Conservation (phyloP, 164 flowering plant species). For the Protea cynaroides region DNA sequence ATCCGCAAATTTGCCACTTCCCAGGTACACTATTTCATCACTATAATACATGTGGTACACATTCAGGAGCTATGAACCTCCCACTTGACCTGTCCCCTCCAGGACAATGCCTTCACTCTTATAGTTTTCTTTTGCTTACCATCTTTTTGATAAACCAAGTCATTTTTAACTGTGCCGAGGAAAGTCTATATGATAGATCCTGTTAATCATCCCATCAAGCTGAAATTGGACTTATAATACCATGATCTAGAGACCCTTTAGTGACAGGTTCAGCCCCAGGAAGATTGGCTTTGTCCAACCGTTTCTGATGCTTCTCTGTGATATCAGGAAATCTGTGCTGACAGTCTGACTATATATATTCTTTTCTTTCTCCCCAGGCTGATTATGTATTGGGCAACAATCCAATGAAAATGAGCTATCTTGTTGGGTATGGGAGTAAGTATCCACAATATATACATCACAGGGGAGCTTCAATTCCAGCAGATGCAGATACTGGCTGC, state of each 20-base stretch:
- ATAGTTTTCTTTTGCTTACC: not conserved
- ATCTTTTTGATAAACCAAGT: not conserved
- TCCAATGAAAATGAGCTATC: conserved; percentile 74
- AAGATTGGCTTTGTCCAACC: too few relatives aligned
- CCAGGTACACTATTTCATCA: conserved; percentile 45
- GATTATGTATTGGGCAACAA: conserved; percentile 87
- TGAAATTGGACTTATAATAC: not conserved
- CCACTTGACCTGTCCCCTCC: not conserved
- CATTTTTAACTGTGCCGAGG: not conserved
- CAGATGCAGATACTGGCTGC: conserved; percentile 54
- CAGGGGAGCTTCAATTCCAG: conserved; percentile 95
- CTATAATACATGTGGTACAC: not conserved
- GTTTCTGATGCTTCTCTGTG: not conserved
- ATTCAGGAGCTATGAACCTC: not conserved
- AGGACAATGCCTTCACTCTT: too few relatives aligned
- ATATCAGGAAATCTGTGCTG: not conserved
- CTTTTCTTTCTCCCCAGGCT: conserved; percentile 50
- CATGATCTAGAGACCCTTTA: not conserved
- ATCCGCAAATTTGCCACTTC: conserved; percentile 83
- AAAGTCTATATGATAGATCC: not conserved
- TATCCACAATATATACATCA: conserved; percentile 82
- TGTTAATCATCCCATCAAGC: not conserved
- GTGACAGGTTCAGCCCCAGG: too few relatives aligned
- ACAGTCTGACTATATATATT: not conserved
- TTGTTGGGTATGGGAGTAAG: conserved; percentile 81